Evolutionary conservation across 352 stramenopile genomes (phyloP).

Genomic region (Blastocystis sp.): DNA sequence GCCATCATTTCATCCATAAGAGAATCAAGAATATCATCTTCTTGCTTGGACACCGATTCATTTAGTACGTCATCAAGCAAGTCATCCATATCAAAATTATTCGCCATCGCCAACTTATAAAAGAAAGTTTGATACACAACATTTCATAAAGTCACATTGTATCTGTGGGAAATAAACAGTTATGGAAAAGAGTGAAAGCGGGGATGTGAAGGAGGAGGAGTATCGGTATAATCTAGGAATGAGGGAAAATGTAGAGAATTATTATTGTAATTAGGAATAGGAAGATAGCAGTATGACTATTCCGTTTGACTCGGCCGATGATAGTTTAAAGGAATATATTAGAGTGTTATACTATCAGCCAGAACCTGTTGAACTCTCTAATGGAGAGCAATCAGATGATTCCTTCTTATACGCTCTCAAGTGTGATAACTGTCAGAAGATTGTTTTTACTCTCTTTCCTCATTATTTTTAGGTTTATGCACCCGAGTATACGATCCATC

Average conservation of each 20-base stretch:
- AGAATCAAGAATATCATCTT: neutral
- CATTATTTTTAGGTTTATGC: neutral
- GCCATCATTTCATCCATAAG: neutral
- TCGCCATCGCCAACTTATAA: neutral
- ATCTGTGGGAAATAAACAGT: too few species aligned
- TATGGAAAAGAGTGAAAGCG: too few species aligned
- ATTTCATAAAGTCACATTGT: too few species aligned
- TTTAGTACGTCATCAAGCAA: constrained; percentile 30
- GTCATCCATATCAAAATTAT: constrained; percentile 25
- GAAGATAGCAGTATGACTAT: neutral
- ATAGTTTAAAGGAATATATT: neutral
- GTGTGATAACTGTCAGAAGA: neutral
- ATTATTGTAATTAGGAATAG: neutral
- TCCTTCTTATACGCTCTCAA: neutral
- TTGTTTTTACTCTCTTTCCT: neutral
- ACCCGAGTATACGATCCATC: neutral
- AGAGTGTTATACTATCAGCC: neutral
- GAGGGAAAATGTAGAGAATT: neutral
- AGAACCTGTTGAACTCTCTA: neutral
- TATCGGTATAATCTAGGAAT: neutral
- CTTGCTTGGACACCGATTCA: neutral
- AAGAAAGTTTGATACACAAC: neutral
- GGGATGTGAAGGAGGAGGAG: neutral
- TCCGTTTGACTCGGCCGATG: neutral
- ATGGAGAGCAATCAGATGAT: neutral